phyloP scores from a whole-genome alignment of 768 basidiomycete genomes.

The Imleria badia region DNA sequence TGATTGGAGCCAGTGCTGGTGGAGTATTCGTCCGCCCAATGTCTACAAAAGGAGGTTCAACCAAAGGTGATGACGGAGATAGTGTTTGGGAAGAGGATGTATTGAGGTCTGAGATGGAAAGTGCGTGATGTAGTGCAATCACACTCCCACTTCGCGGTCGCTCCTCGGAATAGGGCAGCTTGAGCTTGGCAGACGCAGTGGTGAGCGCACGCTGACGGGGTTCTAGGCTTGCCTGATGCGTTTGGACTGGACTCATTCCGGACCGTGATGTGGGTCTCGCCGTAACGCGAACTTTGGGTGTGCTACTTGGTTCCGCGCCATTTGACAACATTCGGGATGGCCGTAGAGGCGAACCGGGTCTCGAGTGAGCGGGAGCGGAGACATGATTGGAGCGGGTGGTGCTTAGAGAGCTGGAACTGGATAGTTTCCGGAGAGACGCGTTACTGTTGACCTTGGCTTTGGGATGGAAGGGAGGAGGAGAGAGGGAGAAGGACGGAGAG shows the following conservation, averaged over 20 bases:
- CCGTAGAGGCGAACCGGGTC: slow-evolving; percentile 39
- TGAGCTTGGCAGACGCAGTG: slow-evolving; percentile 21
- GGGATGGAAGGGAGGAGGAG: slow-evolving; percentile 39
- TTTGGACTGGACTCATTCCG: slow-evolving; percentile 4
- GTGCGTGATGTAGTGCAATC: slow-evolving; percentile 24
- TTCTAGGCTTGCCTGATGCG: slow-evolving; percentile 18
- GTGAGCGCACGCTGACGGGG: slow-evolving; percentile 34
- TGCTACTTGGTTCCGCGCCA: slow-evolving; percentile 24
- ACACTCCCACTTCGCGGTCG: slow-evolving; percentile 34
- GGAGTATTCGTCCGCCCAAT: slow-evolving; percentile 15
- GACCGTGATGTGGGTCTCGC: slow-evolving; percentile 33
- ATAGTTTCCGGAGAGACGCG: slow-evolving; percentile 38
- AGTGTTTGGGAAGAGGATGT: slow-evolving; percentile 12
- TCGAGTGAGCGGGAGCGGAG: slow-evolving; percentile 44
- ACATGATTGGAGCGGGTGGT: slow-evolving; percentile 20
- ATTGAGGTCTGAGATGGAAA: slow-evolving; percentile 23
- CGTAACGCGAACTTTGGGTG: slow-evolving; percentile 26
- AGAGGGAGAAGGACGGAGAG: slow-evolving; percentile 24
- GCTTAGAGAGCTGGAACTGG: slow-evolving; percentile 22
- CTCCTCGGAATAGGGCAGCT: slow-evolving; percentile 31
- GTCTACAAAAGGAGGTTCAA: slow-evolving; percentile 12
- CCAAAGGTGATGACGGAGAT: slow-evolving; percentile 18
- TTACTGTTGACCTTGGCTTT: slow-evolving; percentile 64
- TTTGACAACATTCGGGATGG: slow-evolving; percentile 37
- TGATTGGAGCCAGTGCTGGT: slow-evolving; percentile 27